Evolutionary conservation across 805 yeast species (phyloP), one percentile per base, ranked within the genome.

Genomic region (Candida caryicola): DNA sequence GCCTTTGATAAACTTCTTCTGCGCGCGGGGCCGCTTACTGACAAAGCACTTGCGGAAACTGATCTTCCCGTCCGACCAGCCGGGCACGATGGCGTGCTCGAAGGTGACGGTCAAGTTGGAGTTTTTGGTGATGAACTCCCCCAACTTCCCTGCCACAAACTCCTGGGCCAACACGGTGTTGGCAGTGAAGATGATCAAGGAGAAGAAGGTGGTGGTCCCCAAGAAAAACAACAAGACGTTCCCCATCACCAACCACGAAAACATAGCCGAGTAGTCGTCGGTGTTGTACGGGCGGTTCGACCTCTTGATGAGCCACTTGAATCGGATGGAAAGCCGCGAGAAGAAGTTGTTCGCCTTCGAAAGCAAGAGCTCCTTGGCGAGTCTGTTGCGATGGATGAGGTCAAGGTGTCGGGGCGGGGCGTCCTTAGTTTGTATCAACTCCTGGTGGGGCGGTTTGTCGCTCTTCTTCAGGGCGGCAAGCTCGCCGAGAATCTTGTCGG

Each of bases 21-120:
- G 55, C 21, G 64, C 55, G 39, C 80, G 79, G 0, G 99, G 99
- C 42, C 98, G 71, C 46, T 85, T 74, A 36, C 95, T 84, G 1
- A 90, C 89, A 57, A 82, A 82, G 37, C 95, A 95, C 50, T 88
- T 86, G 42, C 81, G 77, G 60, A 93, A 84, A 31, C 82, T 77
- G 37, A 93, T 86, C 45, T 79, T 84, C 2, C 96, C 95, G 46
- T 84, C 87, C 29, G 81, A 73, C 96, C 96, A 90, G 39, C 86
- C 88, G 0, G 97, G 97, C 4, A 89, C 95, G 40, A 91, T 85
- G 1, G 98, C 99, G 57, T 79, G 82, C 57, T 91, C 98, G 54
- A 93, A 93, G 0, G 86, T 81, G 6, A 93, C 96, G 0, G 83
- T 78, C 45, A 90, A 63, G 7, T 87, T 85, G 2, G 95, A 80